Evolutionary conservation across 352 stramenopile genomes (phyloP).

Genomic region (Phytophthora foliorum): DNA sequence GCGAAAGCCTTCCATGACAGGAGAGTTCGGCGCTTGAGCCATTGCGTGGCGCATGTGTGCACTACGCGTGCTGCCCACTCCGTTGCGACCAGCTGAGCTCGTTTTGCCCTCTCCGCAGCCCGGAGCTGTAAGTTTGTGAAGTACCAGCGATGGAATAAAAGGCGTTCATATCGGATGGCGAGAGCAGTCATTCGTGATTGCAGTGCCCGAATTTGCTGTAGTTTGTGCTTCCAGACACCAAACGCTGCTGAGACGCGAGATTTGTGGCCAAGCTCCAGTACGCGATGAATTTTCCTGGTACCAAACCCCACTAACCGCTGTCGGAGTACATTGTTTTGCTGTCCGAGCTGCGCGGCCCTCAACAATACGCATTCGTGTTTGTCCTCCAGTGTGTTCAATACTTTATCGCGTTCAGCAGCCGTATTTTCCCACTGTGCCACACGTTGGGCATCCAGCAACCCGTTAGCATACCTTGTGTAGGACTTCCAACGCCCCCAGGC

Average conservation of each 20-base stretch:
- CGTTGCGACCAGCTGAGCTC: constrained; percentile 8
- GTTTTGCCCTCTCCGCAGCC: not conserved
- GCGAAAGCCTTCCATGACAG: constrained; percentile 20
- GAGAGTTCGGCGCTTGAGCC: constrained; percentile 21
- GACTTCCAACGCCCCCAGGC: constrained; percentile 27
- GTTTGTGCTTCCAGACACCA: constrained; percentile 19
- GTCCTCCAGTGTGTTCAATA: constrained; percentile 21
- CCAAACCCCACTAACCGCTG: constrained; percentile 10
- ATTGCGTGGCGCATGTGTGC: constrained; percentile 16
- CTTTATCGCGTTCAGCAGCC: constrained; percentile 15
- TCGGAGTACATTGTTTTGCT: constrained; percentile 23
- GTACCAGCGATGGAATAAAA: constrained; percentile 14
- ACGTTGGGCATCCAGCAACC: constrained; percentile 20
- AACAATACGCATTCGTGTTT: constrained; percentile 30
- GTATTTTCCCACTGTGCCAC: constrained; percentile 14
- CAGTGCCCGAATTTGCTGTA: constrained; percentile 6
- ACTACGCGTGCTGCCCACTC: constrained; percentile 28
- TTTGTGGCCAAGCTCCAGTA: constrained; percentile 14
- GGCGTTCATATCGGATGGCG: not conserved
- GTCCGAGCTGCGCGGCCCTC: constrained; percentile 18
- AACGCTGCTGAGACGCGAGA: constrained; percentile 9
- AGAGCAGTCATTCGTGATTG: constrained; percentile 2
- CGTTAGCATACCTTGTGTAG: constrained; percentile 14
- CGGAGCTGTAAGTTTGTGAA: not conserved
- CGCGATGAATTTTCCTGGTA: constrained; percentile 10